These are phyloP conservation scores for Globisporangium splendens DNA, from an alignment of 352 stramenopile genomes.

Conservation along the genomic window DNA sequence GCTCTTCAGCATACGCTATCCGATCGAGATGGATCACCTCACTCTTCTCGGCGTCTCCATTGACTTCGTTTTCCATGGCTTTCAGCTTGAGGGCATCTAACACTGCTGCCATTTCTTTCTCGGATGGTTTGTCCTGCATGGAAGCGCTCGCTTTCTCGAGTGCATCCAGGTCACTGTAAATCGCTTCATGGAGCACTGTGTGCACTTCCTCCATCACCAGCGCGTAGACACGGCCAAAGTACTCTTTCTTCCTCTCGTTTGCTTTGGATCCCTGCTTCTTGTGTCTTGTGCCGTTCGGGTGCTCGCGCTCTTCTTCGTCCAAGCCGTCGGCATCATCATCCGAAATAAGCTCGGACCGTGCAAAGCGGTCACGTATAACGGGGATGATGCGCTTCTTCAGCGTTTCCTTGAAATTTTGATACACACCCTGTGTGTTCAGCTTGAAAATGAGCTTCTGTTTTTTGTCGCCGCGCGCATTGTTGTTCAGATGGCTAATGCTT, in stretches of 20 bases:
- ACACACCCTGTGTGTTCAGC: slow-evolving; percentile 71
- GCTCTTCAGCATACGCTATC: slow-evolving; percentile 52
- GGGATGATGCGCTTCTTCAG: slow-evolving; percentile 81
- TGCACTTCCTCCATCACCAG: slow-evolving; percentile 80
- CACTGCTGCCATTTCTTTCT: slow-evolving; percentile 19
- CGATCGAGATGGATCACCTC: slow-evolving; percentile 62
- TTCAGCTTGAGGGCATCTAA: slow-evolving; percentile 43
- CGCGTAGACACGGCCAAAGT: slow-evolving; percentile 66
- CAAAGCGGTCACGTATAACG: slow-evolving; percentile 61
- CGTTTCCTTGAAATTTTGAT: slow-evolving; percentile 80
- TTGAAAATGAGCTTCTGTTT: slow-evolving; percentile 71
- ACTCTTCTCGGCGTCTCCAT: slow-evolving; percentile 56
- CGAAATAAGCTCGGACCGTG: slow-evolving; percentile 15
- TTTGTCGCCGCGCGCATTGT: slow-evolving; percentile 47
- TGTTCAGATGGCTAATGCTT: neutral
- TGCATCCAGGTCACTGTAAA: slow-evolving; percentile 34
- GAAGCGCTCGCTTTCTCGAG: slow-evolving; percentile 30
- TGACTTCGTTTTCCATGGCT: slow-evolving; percentile 71
- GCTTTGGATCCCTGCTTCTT: neutral
- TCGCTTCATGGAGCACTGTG: slow-evolving; percentile 50
- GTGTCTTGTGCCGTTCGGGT: too few relatives aligned
- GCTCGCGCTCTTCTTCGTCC: neutral
- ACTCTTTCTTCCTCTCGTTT: slow-evolving; percentile 42
- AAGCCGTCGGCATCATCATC: slow-evolving; percentile 18
- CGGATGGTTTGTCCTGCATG: slow-evolving; percentile 18